These are phyloP conservation scores for Phialocephala subalpina DNA, from an alignment of 2,329 filamentous ascomycete species.

Conservation along the genomic window DNA sequence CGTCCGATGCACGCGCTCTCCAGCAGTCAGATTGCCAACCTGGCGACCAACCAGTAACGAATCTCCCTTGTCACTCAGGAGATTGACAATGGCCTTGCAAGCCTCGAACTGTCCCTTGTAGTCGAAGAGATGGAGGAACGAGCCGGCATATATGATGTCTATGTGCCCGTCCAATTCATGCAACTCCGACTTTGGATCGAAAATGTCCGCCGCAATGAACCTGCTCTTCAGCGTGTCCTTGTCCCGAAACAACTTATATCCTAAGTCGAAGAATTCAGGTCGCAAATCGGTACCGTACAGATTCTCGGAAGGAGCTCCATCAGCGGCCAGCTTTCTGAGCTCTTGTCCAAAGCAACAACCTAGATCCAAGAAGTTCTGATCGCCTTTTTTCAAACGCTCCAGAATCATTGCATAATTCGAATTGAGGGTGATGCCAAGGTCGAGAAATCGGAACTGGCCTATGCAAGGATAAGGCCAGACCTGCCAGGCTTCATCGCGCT, in stretches of 20 bases:
- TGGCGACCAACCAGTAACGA: slow-evolving; percentile 20
- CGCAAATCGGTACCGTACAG: slow-evolving; percentile 44
- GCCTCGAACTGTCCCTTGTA: slow-evolving; percentile 45
- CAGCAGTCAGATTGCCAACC: slow-evolving; percentile 23
- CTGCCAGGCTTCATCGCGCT: slow-evolving; percentile 32
- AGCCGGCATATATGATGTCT: slow-evolving; percentile 50
- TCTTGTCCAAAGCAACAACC: slow-evolving; percentile 50
- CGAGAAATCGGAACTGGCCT: slow-evolving; percentile 32
- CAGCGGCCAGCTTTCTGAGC: slow-evolving; percentile 45
- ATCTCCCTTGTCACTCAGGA: slow-evolving; percentile 1
- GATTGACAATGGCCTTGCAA: slow-evolving; percentile 9
- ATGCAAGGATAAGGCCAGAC: slow-evolving; percentile 32
- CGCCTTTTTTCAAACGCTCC: slow-evolving; percentile 22
- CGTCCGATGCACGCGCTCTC: slow-evolving; percentile 10
- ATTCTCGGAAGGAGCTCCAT: slow-evolving; percentile 45
- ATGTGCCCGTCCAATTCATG: slow-evolving; percentile 47
- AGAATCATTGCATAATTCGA: slow-evolving; percentile 29
- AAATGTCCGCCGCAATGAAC: slow-evolving; percentile 46
- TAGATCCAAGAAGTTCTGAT: slow-evolving; percentile 28
- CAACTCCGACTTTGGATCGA: slow-evolving; percentile 41
- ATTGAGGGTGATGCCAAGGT: slow-evolving; percentile 23
- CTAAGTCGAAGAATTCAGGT: slow-evolving; percentile 45
- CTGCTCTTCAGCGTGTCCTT: slow-evolving; percentile 39
- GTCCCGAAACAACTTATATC: slow-evolving; percentile 49
- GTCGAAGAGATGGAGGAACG: slow-evolving; percentile 54